These are phyloP conservation scores for Talaromyces islandicus DNA, from an alignment of 2,329 filamentous ascomycete species.

Conservation along the genomic window DNA sequence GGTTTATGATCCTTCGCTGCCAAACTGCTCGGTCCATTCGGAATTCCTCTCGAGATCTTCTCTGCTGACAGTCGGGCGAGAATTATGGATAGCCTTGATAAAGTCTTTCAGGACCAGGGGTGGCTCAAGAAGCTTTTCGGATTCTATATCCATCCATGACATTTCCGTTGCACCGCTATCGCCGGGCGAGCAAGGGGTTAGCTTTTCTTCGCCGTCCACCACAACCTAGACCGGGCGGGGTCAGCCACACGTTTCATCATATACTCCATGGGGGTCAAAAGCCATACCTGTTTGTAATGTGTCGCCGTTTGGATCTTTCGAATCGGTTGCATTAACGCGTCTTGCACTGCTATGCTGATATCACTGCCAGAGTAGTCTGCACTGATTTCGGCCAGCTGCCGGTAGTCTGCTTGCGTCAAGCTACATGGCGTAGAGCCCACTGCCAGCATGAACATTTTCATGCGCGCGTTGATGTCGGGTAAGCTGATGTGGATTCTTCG, in stretches of 20 bases:
- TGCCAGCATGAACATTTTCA: slow-evolving; percentile 91
- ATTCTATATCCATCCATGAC: slow-evolving; percentile 83
- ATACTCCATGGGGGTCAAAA: neutral
- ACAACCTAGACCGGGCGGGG: slow-evolving; percentile 50
- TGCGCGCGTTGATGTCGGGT: slow-evolving; percentile 78
- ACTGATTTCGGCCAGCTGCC: slow-evolving; percentile 70
- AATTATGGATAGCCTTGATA: slow-evolving; percentile 80
- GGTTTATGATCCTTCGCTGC: slow-evolving; percentile 71
- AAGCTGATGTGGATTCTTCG: slow-evolving; percentile 91
- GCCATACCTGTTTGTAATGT: slow-evolving; percentile 82
- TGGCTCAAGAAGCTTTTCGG: slow-evolving; percentile 79
- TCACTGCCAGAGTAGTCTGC: slow-evolving; percentile 96
- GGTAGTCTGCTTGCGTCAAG: slow-evolving; percentile 70
- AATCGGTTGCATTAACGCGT: slow-evolving; percentile 95
- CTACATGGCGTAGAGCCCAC: slow-evolving; percentile 91
- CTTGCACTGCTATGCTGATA: slow-evolving; percentile 92
- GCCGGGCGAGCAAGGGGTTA: slow-evolving; percentile 89
- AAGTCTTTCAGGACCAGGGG: slow-evolving; percentile 87
- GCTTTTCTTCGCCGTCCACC: slow-evolving; percentile 54
- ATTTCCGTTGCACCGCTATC: slow-evolving; percentile 83
- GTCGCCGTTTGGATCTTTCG: slow-evolving; percentile 95
- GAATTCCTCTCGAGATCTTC: slow-evolving; percentile 79
- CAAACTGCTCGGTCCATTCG: slow-evolving; percentile 95
- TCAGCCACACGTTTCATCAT: neutral
- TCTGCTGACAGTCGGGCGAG: slow-evolving; percentile 80